phyloP scores from a whole-genome alignment of 257 asterid genomes.

The Gentiana dahurica region DNA sequence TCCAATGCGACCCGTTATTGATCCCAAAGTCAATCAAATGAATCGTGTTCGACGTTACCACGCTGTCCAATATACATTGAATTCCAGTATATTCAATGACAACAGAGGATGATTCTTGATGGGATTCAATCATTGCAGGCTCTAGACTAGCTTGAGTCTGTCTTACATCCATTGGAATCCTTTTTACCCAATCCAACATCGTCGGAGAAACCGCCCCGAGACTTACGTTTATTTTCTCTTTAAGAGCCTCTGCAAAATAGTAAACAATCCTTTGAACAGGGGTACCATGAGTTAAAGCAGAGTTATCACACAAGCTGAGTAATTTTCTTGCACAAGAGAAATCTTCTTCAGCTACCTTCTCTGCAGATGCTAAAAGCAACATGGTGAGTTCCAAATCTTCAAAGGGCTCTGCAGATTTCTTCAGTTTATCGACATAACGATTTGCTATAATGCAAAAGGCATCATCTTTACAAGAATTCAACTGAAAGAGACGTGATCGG shows the following conservation, averaged over 20 bases:
- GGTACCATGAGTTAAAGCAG: conserved; percentile 20
- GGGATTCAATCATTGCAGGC: conserved; percentile 8
- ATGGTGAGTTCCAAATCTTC: conserved; percentile 17
- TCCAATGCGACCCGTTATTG: conserved; percentile 11
- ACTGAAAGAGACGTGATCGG: too few species aligned
- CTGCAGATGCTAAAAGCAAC: neutral
- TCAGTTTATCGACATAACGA: too few species aligned
- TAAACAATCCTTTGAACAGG: conserved; percentile 28
- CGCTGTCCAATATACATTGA: conserved; percentile 22
- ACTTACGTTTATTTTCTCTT: conserved; percentile 22
- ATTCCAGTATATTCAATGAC: conserved; percentile 21
- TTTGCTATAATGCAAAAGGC: too few species aligned
- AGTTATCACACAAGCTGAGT: conserved; percentile 15
- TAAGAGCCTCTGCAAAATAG: conserved; percentile 33
- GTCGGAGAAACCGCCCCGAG: conserved; percentile 7
- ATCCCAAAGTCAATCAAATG: too few species aligned
- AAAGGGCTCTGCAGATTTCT: too few species aligned
- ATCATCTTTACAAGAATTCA: neutral
- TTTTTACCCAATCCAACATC: too few species aligned
- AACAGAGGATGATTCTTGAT: conserved; percentile 19
- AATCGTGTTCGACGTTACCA: conserved; percentile 16
- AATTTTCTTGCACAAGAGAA: conserved; percentile 14
- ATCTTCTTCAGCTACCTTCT: conserved; percentile 15
- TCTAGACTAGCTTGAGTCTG: neutral
- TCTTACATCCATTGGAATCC: neutral